phyloP scores from a whole-genome alignment of 192 early-diverging fungal genomes.

The Podila minutissima region DNA sequence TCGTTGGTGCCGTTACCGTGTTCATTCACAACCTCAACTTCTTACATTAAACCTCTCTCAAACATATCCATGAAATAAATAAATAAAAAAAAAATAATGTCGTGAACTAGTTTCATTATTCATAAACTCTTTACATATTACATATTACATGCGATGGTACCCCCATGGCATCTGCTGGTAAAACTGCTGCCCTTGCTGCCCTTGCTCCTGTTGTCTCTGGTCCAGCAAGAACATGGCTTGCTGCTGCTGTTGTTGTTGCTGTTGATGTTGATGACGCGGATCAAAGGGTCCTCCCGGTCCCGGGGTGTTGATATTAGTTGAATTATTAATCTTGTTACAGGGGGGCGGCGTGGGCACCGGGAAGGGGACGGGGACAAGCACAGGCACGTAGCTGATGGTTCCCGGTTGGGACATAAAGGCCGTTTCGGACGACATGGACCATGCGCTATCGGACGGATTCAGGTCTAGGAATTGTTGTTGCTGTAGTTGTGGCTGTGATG shows the following conservation, averaged over 20 bases:
- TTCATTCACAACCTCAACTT: too few species aligned
- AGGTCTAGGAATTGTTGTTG: not conserved
- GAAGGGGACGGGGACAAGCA: too few species aligned
- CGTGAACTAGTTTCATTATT: not conserved
- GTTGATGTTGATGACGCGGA: not conserved
- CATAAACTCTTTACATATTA: not conserved
- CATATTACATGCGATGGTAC: not conserved
- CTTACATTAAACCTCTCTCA: not conserved
- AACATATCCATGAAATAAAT: not conserved
- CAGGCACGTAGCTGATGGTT: too few species aligned
- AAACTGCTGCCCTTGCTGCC: not conserved
- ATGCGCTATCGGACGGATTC: too few species aligned
- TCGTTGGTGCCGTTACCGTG: not conserved
- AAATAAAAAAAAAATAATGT: not conserved
- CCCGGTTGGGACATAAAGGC: too few species aligned
- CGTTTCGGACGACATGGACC: too few species aligned
- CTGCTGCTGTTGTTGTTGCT: not conserved
- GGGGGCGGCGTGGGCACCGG: too few species aligned
- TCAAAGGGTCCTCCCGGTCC: not conserved
- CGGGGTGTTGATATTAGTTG: not conserved
- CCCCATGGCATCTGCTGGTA: not conserved
- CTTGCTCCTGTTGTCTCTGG: not conserved
- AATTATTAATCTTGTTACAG: too few species aligned
- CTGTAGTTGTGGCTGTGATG: not conserved
- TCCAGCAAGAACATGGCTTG: not conserved